Evolutionary conservation across 2,329 filamentous ascomycete species (phyloP), one percentile per base, ranked within the genome.

Genomic region (Ambrosiella cleistominuta): DNA sequence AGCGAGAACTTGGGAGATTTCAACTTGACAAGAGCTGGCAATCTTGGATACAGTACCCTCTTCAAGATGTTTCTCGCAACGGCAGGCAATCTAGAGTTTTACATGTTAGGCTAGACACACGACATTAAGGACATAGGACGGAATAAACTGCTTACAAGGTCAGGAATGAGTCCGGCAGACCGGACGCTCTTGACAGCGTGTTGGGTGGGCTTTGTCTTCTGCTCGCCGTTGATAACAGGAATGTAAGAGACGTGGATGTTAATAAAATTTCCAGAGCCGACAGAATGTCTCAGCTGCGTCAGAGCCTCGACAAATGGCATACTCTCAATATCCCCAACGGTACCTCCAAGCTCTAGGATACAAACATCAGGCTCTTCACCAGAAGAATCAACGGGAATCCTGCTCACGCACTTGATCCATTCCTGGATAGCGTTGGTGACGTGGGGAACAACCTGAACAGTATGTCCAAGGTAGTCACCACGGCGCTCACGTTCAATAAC

Each of bases 171-270:
- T 67, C 89, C 89, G 62, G 86, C 85, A 67, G 86, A 90, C 62
- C 91, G 84, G 62, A 90, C 83, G 65, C 86, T 81, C 67, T 84
- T 84, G 65, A 97, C 88, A 35, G 91, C 88, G 65, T 88, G 82
- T 70, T 98, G 93, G 0, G 93, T 98, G 0, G 93, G 93, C 74
- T 97, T 97, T 8, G 90, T 97, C 80, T 97, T 97, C 70, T 95
- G 83, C 74, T 97, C 78, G 47, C 78, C 77, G 60, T 77, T 64
- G 19, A 59, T 61, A 58, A 91, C 78, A 1, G 90, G 93, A 39
- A 97, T 84, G 65, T 90, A 87, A 3, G 86, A 89, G 62, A 96
- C 91, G 70, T 89, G 84, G 63, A 96, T 94, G 68, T 88, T 85
- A 67, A 90, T 72, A 69, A 95, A 94, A 72, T 95, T 91, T 67